Percentiles rank a stretch among this genome's conserved stretches.
Conservation (phyloP, 345 rosid genomes). For the Boechera stricta region DNA sequence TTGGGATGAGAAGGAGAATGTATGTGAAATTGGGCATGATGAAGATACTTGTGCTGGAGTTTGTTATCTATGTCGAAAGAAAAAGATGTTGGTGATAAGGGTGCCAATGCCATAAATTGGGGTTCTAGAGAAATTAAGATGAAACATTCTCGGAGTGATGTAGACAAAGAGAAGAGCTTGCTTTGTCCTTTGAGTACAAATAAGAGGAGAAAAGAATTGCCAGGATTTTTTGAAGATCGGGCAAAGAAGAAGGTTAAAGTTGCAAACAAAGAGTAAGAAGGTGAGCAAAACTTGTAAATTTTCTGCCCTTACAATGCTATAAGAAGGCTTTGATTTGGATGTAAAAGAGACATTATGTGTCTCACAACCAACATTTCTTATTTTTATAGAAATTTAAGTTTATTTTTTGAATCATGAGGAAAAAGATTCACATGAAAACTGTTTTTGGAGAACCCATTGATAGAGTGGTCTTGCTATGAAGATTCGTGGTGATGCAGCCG, state of each 20-base stretch:
- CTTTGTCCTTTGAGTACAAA: conserved; percentile 50
- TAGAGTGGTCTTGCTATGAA: conserved; percentile 39
- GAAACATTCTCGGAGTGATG: conserved; percentile 40
- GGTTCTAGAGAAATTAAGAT: conserved; percentile 46
- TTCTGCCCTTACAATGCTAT: background rate
- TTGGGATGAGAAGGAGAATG: conserved; percentile 64
- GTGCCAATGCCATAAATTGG: conserved; percentile 5
- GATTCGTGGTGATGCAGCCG: background rate
- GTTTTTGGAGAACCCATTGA: conserved; percentile 18
- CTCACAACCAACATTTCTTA: background rate
- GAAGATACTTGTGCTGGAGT: conserved; percentile 59
- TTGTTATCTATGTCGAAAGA: conserved; percentile 69
- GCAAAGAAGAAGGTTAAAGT: conserved; percentile 60
- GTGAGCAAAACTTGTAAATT: too few relatives aligned
- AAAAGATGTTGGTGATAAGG: conserved; percentile 41
- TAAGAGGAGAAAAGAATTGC: conserved; percentile 58
- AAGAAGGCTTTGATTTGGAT: conserved; percentile 25
- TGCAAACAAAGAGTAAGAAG: conserved; percentile 58
- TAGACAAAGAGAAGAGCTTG: conserved; percentile 56
- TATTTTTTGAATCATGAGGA: background rate
- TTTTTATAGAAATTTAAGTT: background rate
- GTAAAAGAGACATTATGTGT: background rate
- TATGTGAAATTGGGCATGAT: conserved; percentile 48
- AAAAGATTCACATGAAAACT: background rate
- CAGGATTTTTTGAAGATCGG: conserved; percentile 49